phyloP scores from a whole-genome alignment of 441 rosid genomes.

The Adansonia madagascariensis region DNA sequence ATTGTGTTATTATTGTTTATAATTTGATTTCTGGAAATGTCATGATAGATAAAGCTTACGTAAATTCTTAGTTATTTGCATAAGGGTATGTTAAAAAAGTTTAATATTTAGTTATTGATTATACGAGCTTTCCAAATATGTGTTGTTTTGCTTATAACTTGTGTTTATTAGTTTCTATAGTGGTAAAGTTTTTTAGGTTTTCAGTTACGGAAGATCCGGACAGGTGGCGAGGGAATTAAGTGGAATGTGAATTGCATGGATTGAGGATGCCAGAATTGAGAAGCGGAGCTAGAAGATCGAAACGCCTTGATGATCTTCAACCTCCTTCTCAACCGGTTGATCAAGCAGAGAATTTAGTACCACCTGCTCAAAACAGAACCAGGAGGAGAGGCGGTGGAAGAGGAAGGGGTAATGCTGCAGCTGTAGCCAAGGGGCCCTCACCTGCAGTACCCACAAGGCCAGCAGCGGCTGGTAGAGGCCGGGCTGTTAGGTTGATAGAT shows the following conservation, averaged over 20 bases:
- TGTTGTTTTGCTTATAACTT: not conserved
- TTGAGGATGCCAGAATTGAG: constrained; percentile 95
- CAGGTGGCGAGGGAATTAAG: constrained; percentile 36
- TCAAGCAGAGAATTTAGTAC: constrained; percentile 61
- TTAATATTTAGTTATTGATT: not conserved
- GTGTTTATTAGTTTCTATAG: constrained; percentile 17
- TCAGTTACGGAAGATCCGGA: constrained; percentile 43
- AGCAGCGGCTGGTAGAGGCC: constrained; percentile 83
- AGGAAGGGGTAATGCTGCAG: constrained; percentile 89
- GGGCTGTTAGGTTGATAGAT: constrained; percentile 84
- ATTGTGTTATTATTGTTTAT: constrained; percentile 18
- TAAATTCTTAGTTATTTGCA: constrained; percentile 16
- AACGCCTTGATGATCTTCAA: constrained; percentile 82
- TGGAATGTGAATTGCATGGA: constrained; percentile 80
- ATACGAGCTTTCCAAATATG: constrained; percentile 11
- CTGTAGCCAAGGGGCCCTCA: constrained; percentile 69
- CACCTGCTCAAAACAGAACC: constrained; percentile 73
- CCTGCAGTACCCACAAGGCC: constrained; percentile 64
- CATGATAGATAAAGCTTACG: constrained; percentile 6
- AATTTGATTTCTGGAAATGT: constrained; percentile 16
- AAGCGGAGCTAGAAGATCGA: constrained; percentile 94
- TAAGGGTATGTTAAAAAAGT: not conserved
- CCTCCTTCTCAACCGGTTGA: constrained; percentile 69
- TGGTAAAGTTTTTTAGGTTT: constrained; percentile 17
- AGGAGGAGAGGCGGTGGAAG: constrained; percentile 89